These are phyloP conservation scores for Teratosphaeriaceae sp. DNA, from an alignment of 2,329 filamentous ascomycete species.

Conservation along the genomic window DNA sequence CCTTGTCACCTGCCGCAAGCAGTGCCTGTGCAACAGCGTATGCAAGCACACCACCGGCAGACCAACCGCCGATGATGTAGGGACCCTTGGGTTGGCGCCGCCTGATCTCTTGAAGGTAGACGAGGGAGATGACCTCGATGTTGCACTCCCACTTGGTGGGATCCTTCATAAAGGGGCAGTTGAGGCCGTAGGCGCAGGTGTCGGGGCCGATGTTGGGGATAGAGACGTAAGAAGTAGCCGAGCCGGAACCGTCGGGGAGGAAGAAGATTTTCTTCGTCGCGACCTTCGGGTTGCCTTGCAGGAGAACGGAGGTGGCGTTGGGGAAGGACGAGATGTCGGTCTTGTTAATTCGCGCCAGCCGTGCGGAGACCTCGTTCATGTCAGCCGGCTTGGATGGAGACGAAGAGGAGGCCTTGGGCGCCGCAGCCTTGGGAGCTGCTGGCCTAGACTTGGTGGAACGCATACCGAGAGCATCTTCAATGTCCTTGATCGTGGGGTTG, in stretches of 20 bases:
- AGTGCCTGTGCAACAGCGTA: constrained; percentile 46
- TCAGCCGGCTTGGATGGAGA: constrained; percentile 25
- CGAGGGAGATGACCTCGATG: constrained; percentile 57
- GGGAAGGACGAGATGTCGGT: constrained; percentile 40
- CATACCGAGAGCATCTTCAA: constrained; percentile 58
- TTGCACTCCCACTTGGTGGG: constrained; percentile 60
- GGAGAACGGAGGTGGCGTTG: constrained; percentile 49
- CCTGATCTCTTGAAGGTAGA: constrained; percentile 64
- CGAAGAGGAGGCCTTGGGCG: constrained; percentile 22
- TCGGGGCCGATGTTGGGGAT: constrained; percentile 50
- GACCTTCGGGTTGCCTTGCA: constrained; percentile 51
- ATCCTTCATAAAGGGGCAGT: constrained; percentile 65
- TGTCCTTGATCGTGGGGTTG: constrained; percentile 57
- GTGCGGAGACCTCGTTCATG: constrained; percentile 44
- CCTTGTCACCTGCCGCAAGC: constrained; percentile 41
- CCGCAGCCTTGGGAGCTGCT: constrained; percentile 17
- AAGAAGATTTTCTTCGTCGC: constrained; percentile 51
- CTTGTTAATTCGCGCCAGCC: constrained; percentile 31
- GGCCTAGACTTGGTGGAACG: constrained; percentile 35
- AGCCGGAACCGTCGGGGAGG: constrained; percentile 48
- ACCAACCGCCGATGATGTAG: constrained; percentile 50
- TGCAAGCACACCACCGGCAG: constrained; percentile 49
- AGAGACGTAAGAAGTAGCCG: constrained; percentile 61
- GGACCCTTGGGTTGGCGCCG: constrained; percentile 60
- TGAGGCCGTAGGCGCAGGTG: constrained; percentile 49